Evolutionary conservation across 257 asterid species (phyloP).

Genomic region (Nyctanthes arbortristis): DNA sequence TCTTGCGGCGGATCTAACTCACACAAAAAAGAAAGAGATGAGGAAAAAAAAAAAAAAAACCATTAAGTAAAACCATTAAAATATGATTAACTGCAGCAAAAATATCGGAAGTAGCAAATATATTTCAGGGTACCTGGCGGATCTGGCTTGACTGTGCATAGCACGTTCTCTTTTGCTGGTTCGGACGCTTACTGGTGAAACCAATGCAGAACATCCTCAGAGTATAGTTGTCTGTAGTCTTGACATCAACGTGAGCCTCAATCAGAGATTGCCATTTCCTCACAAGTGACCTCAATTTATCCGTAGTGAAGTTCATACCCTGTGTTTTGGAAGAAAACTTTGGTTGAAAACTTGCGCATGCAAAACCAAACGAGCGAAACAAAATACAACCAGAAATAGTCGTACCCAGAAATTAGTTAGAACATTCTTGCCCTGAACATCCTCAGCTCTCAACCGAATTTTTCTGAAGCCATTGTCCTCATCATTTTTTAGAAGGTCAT

Average conservation of each 20-base stretch:
- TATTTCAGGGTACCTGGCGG: constrained; percentile 27
- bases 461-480: constrained; percentile 43
- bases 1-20: constrained; percentile 38
- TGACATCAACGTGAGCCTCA: constrained; percentile 44
- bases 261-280: constrained; percentile 44
- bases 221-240: constrained; percentile 37
- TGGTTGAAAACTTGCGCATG: neutral
- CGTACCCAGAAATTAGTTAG: constrained; percentile 44
- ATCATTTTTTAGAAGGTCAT: too few species aligned
- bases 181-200: constrained; percentile 43
- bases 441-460: constrained; percentile 43
- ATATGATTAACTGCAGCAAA: constrained; percentile 3
- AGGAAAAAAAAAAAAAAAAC: neutral
- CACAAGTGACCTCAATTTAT: constrained; percentile 42
- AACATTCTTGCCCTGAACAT: constrained; percentile 42
- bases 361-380: neutral
- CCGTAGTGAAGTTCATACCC: constrained; percentile 44
- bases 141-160: constrained; percentile 46
- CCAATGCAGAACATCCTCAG: constrained; percentile 47
- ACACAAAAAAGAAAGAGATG: too few species aligned
- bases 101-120: neutral
- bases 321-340: neutral
- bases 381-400: neutral
- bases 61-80: neutral
- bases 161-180: constrained; percentile 44